phyloP scores from a whole-genome alignment of 164 flowering plant genomes.

The Hamamelis virginiana region DNA sequence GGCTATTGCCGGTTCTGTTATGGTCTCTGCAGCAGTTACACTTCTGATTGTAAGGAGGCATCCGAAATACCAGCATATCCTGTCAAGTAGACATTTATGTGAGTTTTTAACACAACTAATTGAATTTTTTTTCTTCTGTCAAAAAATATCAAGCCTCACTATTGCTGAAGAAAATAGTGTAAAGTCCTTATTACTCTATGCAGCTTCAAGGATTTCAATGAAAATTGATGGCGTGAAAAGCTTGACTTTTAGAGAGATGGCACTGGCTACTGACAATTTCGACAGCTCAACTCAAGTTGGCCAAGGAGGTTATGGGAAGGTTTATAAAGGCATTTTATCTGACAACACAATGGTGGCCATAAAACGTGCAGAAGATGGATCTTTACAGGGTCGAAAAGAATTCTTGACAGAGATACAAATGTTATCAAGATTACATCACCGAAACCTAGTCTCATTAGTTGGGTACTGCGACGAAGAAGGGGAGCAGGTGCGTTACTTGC shows the following conservation, averaged over 20 bases:
- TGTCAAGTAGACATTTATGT: slow-evolving; percentile 45
- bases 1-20: slow-evolving; percentile 31
- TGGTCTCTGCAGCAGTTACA: slow-evolving; percentile 28
- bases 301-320: slow-evolving; percentile 85
- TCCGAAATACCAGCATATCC: slow-evolving; percentile 13
- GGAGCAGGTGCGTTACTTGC: slow-evolving; percentile 60
- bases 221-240: slow-evolving; percentile 68
- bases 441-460: slow-evolving; percentile 65
- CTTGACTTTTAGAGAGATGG: slow-evolving; percentile 59
- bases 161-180: neutral
- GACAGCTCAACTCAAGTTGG: slow-evolving; percentile 50
- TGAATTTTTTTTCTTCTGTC: neutral
- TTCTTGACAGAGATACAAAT: slow-evolving; percentile 75
- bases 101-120: slow-evolving; percentile 19
- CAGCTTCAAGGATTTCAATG: slow-evolving; percentile 51
- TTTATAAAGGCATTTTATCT: slow-evolving; percentile 56
- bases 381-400: slow-evolving; percentile 71
- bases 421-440: slow-evolving; percentile 73
- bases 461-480: slow-evolving; percentile 76
- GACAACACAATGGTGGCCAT: slow-evolving; percentile 59
- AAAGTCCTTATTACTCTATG: slow-evolving; percentile 5
- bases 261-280: slow-evolving; percentile 57
- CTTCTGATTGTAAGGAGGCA: slow-evolving; percentile 37
- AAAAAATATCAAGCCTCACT: neutral
- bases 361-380: slow-evolving; percentile 74